Evolutionary conservation across 208 protist genomes (phyloP).

Genomic region (Hexamita inflata): DNA sequence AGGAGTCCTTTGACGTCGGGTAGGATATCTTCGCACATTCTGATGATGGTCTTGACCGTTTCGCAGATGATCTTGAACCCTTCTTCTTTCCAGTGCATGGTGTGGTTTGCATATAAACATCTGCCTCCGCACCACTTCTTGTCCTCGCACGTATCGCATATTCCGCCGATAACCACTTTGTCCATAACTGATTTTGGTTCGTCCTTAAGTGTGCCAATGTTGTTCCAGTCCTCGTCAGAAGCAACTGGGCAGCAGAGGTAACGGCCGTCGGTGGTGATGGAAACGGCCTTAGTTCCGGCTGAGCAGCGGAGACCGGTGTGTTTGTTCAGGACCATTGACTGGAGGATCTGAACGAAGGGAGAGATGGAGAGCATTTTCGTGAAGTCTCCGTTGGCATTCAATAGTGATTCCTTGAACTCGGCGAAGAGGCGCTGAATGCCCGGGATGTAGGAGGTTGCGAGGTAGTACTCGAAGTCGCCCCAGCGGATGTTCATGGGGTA

Average conservation of each 20-base stretch:
- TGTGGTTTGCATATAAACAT: slow-evolving; percentile 42
- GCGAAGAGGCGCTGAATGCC: slow-evolving; percentile 7
- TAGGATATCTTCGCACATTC: not conserved
- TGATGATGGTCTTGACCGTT: slow-evolving; percentile 26
- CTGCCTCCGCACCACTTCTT: slow-evolving; percentile 35
- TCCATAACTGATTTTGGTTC: not conserved
- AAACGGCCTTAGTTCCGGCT: slow-evolving; percentile 35
- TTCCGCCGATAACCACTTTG: not conserved
- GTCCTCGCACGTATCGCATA: slow-evolving; percentile 32
- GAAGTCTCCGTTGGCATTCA: not conserved
- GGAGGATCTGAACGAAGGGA: slow-evolving; percentile 31
- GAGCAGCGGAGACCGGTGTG: slow-evolving; percentile 27
- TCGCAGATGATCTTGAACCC: slow-evolving; percentile 33
- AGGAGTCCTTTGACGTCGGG: not conserved
- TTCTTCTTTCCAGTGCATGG: slow-evolving; percentile 35
- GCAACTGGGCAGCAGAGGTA: slow-evolving; percentile 37
- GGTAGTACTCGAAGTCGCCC: slow-evolving; percentile 27
- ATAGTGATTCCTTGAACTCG: no score
- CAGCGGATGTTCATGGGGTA: slow-evolving; percentile 32
- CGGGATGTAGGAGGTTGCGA: slow-evolving; percentile 29
- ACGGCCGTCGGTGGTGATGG: slow-evolving; percentile 38
- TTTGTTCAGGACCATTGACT: not conserved
- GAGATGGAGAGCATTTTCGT: slow-evolving; percentile 4
- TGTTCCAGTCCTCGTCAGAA: slow-evolving; percentile 31
- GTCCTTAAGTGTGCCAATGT: slow-evolving; percentile 8